These are phyloP conservation scores for Anisodus acutangulus DNA, from an alignment of 257 asterid species.

Conservation along the genomic window DNA sequence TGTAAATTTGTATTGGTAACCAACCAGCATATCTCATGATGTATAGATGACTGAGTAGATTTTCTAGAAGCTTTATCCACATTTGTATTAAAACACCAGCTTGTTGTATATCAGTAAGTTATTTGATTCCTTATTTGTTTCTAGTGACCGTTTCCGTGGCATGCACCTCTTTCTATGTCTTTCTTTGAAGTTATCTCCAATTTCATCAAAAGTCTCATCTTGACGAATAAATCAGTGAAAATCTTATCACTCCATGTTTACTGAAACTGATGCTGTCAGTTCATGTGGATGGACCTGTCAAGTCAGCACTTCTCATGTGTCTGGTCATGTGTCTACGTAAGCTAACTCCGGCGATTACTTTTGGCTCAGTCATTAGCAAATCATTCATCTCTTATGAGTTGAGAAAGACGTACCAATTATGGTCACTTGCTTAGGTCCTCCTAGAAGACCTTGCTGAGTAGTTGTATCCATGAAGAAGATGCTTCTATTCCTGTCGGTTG, in stretches of 20 bases:
- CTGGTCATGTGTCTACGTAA: neutral
- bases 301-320: neutral
- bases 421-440: neutral
- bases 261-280: neutral
- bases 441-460: neutral
- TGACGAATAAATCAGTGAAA: neutral
- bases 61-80: neutral
- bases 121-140: neutral
- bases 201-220: neutral
- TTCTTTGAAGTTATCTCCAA: neutral
- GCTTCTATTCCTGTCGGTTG: neutral
- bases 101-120: neutral
- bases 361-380: neutral
- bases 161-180: neutral
- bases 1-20: neutral
- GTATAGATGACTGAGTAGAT: neutral
- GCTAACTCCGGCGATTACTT: neutral
- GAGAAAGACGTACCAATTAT: neutral
- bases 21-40: too few species aligned
- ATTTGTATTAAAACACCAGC: neutral
- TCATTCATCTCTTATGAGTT: neutral
- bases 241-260: neutral
- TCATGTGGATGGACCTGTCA: conserved; percentile 14
- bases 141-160: neutral
- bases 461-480: conserved; percentile 14